These are phyloP conservation scores for Paecilomyces fulvus DNA, from an alignment of 2,329 filamentous ascomycete species.

Conservation along the genomic window DNA sequence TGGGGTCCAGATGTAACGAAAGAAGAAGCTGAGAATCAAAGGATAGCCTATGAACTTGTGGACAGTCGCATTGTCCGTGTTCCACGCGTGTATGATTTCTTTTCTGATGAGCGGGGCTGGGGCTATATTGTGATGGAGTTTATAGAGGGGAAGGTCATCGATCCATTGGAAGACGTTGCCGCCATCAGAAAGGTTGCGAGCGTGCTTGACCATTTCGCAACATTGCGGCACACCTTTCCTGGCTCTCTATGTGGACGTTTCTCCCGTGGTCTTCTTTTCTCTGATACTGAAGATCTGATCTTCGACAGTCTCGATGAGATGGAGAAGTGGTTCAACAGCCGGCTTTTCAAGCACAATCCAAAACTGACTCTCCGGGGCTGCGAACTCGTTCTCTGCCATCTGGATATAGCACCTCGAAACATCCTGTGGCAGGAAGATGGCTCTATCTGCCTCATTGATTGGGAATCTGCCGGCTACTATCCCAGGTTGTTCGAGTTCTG, in stretches of 20 bases:
- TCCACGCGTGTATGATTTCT: background rate
- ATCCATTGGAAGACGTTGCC: too few species aligned
- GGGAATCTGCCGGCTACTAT: background rate
- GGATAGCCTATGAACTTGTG: too few species aligned
- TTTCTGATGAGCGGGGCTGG: too few species aligned
- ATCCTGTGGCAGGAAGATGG: constrained; percentile 9
- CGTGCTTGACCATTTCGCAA: background rate
- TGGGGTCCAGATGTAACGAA: too few species aligned
- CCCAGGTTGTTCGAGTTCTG: background rate
- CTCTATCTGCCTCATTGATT: background rate
- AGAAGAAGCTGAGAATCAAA: too few species aligned
- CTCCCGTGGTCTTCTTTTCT: background rate
- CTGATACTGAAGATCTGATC: background rate
- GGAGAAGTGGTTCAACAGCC: background rate
- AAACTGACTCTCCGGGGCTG: background rate
- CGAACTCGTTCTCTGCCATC: background rate
- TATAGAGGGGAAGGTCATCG: too few species aligned
- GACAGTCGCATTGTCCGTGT: constrained; percentile 3
- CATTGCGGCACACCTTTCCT: background rate
- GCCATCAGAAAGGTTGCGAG: background rate
- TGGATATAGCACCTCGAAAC: background rate
- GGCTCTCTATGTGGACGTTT: background rate
- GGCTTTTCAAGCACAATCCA: background rate
- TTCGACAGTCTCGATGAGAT: background rate
- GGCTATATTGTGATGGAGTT: too few species aligned